phyloP scores from a whole-genome alignment of 1,139 yeast genomes.

The Schizosaccharomyces versatilis region DNA sequence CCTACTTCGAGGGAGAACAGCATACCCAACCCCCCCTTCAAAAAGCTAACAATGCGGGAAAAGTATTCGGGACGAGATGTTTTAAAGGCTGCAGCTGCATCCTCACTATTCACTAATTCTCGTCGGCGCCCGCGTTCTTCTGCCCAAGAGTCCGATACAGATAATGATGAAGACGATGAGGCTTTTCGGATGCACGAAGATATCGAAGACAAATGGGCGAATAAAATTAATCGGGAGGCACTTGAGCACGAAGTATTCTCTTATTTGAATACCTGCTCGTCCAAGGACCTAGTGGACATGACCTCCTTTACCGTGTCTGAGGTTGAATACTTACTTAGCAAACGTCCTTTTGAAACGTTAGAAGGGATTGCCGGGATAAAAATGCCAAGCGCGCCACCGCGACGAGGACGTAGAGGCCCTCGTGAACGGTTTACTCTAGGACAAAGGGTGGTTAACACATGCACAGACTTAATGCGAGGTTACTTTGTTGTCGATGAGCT shows the following conservation, averaged over 20 bases:
- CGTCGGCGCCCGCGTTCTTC: no score
- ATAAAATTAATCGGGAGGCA: not conserved
- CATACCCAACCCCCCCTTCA: no score
- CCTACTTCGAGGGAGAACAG: no score
- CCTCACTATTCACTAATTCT: no score
- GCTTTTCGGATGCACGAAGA: not conserved
- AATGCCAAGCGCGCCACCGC: constrained; percentile 15
- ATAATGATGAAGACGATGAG: not conserved
- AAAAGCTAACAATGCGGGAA: no score
- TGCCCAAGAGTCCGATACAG: not conserved
- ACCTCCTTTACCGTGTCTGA: constrained; percentile 45
- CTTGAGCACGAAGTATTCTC: constrained; percentile 26
- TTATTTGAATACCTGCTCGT: constrained; percentile 57
- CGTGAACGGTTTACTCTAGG: constrained; percentile 32
- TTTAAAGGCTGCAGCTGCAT: no score
- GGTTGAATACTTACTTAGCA: constrained; percentile 37
- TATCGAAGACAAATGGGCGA: not conserved
- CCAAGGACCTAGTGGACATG: constrained; percentile 57
- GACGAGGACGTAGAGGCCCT: constrained; percentile 20
- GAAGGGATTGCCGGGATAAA: constrained; percentile 35
- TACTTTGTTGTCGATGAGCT: constrained; percentile 85
- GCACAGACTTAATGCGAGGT: constrained; percentile 41
- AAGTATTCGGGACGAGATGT: no score
- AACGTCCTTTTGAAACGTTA: constrained; percentile 41
- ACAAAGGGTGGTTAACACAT: constrained; percentile 41